These are phyloP conservation scores for Dissophora ornata DNA, from an alignment of 192 early-diverging fungal genomes.

Conservation along the genomic window DNA sequence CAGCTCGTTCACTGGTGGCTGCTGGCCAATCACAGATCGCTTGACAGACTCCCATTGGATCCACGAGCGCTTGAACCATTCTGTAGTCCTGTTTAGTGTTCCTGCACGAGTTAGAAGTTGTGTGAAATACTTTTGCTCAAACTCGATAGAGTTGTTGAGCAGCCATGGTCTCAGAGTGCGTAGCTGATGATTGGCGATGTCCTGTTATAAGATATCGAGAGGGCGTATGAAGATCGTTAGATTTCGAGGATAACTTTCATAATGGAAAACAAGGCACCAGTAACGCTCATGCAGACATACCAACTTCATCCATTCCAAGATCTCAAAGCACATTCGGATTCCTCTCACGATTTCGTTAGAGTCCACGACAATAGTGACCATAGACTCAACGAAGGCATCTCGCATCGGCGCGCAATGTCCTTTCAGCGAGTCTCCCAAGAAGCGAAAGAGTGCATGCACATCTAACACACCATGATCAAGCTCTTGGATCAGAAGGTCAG, in stretches of 20 bases:
- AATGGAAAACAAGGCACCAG: background rate
- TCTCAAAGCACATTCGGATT: constrained; percentile 79
- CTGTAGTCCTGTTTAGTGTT: constrained; percentile 21
- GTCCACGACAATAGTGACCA: constrained; percentile 65
- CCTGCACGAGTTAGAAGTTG: constrained; percentile 37
- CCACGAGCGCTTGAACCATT: constrained; percentile 55
- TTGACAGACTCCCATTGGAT: constrained; percentile 45
- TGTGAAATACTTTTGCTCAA: constrained; percentile 57
- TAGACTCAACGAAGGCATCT: constrained; percentile 71
- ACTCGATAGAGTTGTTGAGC: constrained; percentile 56
- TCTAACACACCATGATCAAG: constrained; percentile 76
- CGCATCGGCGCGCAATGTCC: constrained; percentile 75
- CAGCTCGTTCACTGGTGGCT: background rate
- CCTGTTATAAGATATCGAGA: constrained; percentile 28
- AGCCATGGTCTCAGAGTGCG: constrained; percentile 50
- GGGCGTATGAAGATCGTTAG: too few species aligned
- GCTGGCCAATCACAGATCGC: constrained; percentile 30
- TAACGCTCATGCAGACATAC: constrained; percentile 34
- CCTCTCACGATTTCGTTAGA: constrained; percentile 71
- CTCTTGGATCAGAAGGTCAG: constrained; percentile 69
- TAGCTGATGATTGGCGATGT: constrained; percentile 57
- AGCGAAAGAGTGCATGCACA: constrained; percentile 65
- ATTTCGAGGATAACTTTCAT: too few species aligned
- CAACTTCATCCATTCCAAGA: constrained; percentile 71
- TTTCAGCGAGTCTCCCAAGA: constrained; percentile 71